These are phyloP conservation scores for Pouteria campechiana DNA, from an alignment of 179 eudicot genomes.

Conservation along the genomic window DNA sequence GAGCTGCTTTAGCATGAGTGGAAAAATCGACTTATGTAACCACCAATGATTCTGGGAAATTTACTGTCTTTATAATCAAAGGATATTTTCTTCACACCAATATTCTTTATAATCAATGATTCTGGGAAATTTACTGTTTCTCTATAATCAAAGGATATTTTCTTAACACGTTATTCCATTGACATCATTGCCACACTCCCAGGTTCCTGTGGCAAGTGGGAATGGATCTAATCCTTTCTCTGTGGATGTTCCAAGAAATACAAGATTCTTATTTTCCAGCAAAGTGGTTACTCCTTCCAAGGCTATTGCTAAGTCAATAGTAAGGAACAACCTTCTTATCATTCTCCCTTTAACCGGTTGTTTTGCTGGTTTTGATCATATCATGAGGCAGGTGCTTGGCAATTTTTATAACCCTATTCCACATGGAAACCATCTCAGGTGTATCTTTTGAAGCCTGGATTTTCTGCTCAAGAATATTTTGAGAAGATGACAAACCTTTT, in stretches of 20 bases:
- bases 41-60: no score
- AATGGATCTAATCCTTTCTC: slow-evolving; percentile 81
- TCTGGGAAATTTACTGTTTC: no score
- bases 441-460: slow-evolving; percentile 67
- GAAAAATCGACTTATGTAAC: no score
- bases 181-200: no score
- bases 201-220: slow-evolving; percentile 99
- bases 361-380: not conserved
- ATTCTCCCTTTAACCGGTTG: not conserved
- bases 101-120: no score
- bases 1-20: no score
- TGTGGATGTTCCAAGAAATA: slow-evolving; percentile 84
- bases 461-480: slow-evolving; percentile 59
- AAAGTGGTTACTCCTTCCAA: slow-evolving; percentile 69
- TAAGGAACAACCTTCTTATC: slow-evolving; percentile 22
- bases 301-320: slow-evolving; percentile 94
- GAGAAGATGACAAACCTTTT: slow-evolving; percentile 81
- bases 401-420: not conserved
- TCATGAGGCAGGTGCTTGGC: no score
- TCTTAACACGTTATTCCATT: no score
- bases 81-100: no score
- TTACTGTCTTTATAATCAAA: no score
- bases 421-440: slow-evolving; percentile 41
- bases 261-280: slow-evolving; percentile 83
- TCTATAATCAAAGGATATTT: no score